A percentile compares a stretch with the other conserved stretches of the same genome.
phyloP scores from a whole-genome alignment of 2,329 filamentous ascomycete species.

The Trichothecium sympodiale region DNA sequence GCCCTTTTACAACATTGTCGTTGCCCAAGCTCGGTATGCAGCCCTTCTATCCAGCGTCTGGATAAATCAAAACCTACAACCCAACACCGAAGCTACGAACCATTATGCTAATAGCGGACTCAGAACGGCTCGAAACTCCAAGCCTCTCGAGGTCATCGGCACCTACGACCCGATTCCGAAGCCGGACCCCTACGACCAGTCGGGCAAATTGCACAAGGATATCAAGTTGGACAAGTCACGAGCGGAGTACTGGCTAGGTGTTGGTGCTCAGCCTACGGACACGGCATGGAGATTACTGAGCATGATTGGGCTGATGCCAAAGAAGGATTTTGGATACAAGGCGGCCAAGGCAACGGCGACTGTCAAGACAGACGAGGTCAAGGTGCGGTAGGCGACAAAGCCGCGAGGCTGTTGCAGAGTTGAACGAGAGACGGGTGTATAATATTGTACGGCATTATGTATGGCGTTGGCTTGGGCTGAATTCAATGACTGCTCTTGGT shows the following conservation, averaged over 20 bases:
- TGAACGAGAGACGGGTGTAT: background rate
- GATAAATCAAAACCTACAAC: too few species aligned
- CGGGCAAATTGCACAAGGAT: slow-evolving; percentile 75
- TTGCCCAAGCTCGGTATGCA: slow-evolving; percentile 76
- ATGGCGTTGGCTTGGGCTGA: too few species aligned
- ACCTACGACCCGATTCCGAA: slow-evolving; percentile 62
- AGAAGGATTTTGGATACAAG: slow-evolving; percentile 23
- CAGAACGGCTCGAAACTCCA: slow-evolving; percentile 78
- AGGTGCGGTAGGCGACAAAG: slow-evolving; percentile 15
- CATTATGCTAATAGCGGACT: too few species aligned
- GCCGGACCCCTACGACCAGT: slow-evolving; percentile 45
- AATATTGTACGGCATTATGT: slow-evolving; percentile 2
- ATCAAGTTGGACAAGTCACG: slow-evolving; percentile 73
- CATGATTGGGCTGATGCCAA: slow-evolving; percentile 50
- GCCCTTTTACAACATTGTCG: slow-evolving; percentile 97
- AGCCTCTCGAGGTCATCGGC: slow-evolving; percentile 86
- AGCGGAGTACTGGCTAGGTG: slow-evolving; percentile 92
- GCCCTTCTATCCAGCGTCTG: background rate
- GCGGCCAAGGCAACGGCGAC: slow-evolving; percentile 12
- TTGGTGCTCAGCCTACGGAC: slow-evolving; percentile 89
- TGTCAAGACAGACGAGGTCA: slow-evolving; percentile 16
- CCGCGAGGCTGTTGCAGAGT: background rate
- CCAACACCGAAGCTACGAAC: too few species aligned
- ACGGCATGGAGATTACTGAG: slow-evolving; percentile 76
- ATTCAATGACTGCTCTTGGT: too few species aligned